A percentile compares a stretch with the other conserved stretches of the same genome.
These are phyloP conservation scores for Zymoseptoria pseudotritici DNA, from an alignment of 2,329 filamentous ascomycete species.

Conservation along the genomic window DNA sequence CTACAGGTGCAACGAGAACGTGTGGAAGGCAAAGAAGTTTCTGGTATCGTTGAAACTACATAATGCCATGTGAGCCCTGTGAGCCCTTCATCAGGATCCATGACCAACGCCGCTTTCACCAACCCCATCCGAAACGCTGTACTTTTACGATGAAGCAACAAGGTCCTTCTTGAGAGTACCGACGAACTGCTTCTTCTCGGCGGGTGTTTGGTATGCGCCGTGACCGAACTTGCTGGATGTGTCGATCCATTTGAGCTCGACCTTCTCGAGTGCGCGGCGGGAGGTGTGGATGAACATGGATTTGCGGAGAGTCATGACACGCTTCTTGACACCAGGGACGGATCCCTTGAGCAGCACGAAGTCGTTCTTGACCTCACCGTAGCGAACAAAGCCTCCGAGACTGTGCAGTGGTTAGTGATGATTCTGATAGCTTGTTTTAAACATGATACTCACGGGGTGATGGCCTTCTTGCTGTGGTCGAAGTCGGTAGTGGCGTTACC, in stretches of 20 bases:
- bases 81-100: constrained; percentile 8
- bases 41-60: constrained; percentile 13
- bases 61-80: constrained; percentile 8
- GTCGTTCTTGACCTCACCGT: constrained; percentile 99
- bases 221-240: constrained; percentile 99
- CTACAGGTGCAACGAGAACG: not conserved
- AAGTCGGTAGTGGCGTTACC: constrained; percentile 90
- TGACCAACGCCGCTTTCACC: constrained; percentile 5
- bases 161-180: constrained; percentile 99
- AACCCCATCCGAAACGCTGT: constrained; percentile 3
- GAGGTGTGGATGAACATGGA: constrained; percentile 97
- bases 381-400: constrained; percentile 98
- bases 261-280: constrained; percentile 94
- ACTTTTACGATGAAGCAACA: constrained; percentile 33
- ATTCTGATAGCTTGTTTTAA: not conserved
- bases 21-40: constrained; percentile 6
- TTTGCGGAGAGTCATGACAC: constrained; percentile 97
- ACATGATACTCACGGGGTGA: constrained; percentile 79
- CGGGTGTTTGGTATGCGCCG: constrained; percentile 96
- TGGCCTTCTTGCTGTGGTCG: constrained; percentile 98
- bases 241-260: constrained; percentile 99
- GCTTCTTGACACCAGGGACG: constrained; percentile 97
- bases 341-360: constrained; percentile 97
- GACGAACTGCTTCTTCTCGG: constrained; percentile 96
- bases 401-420: constrained; percentile 46